A percentile compares a stretch with the other conserved stretches of the same genome.
Conservation (phyloP, 352 stramenopile genomes). For the Phytophthora colocasiae region DNA sequence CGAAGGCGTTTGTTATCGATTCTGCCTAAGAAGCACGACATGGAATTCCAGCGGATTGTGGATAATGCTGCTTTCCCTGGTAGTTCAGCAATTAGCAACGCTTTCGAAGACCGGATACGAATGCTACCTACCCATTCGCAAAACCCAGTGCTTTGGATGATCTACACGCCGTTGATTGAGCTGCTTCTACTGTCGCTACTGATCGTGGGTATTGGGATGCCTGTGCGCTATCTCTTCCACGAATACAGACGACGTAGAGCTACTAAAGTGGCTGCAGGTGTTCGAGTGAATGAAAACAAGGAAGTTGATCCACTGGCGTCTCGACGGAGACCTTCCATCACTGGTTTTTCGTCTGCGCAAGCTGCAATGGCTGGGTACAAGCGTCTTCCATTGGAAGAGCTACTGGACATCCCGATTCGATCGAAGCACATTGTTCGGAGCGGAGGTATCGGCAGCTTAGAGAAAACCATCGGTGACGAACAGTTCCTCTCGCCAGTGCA, state of each 20-base stretch:
- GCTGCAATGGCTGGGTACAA: conserved; percentile 42
- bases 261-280: conserved; percentile 1
- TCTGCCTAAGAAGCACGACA: conserved; percentile 35
- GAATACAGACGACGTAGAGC: conserved; percentile 9
- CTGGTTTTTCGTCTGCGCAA: conserved; percentile 22
- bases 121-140: conserved; percentile 29
- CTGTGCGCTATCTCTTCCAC: conserved; percentile 26
- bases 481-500: conserved; percentile 47
- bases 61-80: conserved; percentile 36
- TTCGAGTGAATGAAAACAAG: background rate
- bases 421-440: conserved; percentile 49
- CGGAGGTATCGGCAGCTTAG: conserved; percentile 17
- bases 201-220: conserved; percentile 15
- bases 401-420: conserved; percentile 57
- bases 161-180: conserved; percentile 43
- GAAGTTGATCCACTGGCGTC: background rate
- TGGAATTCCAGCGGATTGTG: conserved; percentile 41
- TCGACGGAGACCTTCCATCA: conserved; percentile 11
- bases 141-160: conserved; percentile 38
- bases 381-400: conserved; percentile 54
- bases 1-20: conserved; percentile 33
- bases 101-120: conserved; percentile 37
- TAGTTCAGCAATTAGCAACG: conserved; percentile 41
- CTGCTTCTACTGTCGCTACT: conserved; percentile 36
- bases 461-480: conserved; percentile 34